Conservation (phyloP, 768 basidiomycete species). For the Suillus subluteus region DNA sequence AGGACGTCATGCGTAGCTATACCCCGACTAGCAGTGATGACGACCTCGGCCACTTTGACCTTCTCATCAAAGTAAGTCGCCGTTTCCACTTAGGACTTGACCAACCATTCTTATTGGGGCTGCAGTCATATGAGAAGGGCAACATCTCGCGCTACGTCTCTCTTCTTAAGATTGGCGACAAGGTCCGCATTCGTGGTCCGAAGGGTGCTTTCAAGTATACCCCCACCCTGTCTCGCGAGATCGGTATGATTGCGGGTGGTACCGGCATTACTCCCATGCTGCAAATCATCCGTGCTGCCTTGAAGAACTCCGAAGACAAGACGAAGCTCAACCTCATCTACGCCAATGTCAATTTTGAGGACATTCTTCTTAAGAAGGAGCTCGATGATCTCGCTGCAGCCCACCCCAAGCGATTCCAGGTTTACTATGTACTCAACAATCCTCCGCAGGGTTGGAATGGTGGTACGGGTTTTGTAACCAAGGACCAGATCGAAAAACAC, state of each 20-base stretch:
- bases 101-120: neutral
- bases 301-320: conserved; percentile 85
- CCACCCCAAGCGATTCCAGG: conserved; percentile 71
- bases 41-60: conserved; percentile 91
- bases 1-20: conserved; percentile 88
- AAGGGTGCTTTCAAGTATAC: conserved; percentile 93
- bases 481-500: conserved; percentile 85
- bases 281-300: conserved; percentile 93
- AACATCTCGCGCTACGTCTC: conserved; percentile 92
- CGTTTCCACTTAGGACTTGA: neutral
- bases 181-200: conserved; percentile 90
- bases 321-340: conserved; percentile 90
- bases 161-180: conserved; percentile 84
- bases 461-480: conserved; percentile 91
- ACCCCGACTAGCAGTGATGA: conserved; percentile 96
- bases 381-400: conserved; percentile 75
- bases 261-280: conserved; percentile 99
- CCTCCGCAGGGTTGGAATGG: conserved; percentile 85
- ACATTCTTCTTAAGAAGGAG: conserved; percentile 90
- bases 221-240: conserved; percentile 68
- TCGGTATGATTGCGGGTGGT: conserved; percentile 98
- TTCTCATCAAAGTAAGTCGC: conserved; percentile 85
- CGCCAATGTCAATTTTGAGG: conserved; percentile 91
- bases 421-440: conserved; percentile 95
- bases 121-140: conserved; percentile 92